phyloP scores from a whole-genome alignment of 768 basidiomycete genomes.

The Suillus subalutaceus region DNA sequence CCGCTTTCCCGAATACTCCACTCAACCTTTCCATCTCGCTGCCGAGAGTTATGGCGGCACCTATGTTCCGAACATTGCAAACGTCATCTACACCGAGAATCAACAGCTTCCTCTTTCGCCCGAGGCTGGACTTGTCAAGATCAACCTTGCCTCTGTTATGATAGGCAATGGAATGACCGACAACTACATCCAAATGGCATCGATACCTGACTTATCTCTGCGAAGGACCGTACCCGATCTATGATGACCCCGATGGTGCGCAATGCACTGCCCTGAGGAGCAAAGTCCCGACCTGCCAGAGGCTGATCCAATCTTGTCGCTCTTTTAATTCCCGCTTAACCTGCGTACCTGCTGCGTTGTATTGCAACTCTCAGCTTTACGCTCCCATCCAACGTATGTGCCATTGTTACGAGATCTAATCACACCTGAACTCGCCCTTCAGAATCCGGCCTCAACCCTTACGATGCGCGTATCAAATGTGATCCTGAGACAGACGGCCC shows the following conservation, averaged over 20 bases:
- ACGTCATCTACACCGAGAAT: slow-evolving; percentile 79
- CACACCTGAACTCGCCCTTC: slow-evolving; percentile 9
- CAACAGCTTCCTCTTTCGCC: slow-evolving; percentile 51
- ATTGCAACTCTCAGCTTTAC: slow-evolving; percentile 78
- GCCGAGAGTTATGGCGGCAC: slow-evolving; percentile 81
- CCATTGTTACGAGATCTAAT: not conserved
- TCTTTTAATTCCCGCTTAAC: slow-evolving; percentile 57
- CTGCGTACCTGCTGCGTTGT: slow-evolving; percentile 74
- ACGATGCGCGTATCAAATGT: slow-evolving; percentile 82
- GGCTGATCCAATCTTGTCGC: slow-evolving; percentile 74
- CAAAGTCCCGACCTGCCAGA: slow-evolving; percentile 76
- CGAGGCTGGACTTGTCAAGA: slow-evolving; percentile 55
- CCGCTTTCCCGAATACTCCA: slow-evolving; percentile 75
- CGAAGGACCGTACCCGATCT: slow-evolving; percentile 81
- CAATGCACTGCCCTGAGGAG: slow-evolving; percentile 63
- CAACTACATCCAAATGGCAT: slow-evolving; percentile 77
- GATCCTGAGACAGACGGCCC: slow-evolving; percentile 70
- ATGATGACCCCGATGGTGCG: slow-evolving; percentile 66
- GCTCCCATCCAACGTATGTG: slow-evolving; percentile 70
- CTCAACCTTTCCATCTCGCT: slow-evolving; percentile 74
- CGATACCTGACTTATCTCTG: slow-evolving; percentile 85
- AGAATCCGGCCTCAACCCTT: slow-evolving; percentile 84
- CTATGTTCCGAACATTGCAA: slow-evolving; percentile 87
- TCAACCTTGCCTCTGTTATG: slow-evolving; percentile 84
- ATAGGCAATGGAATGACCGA: slow-evolving; percentile 90